phyloP scores from a whole-genome alignment of 2,329 filamentous ascomycete species.

The Claviceps capensis region DNA sequence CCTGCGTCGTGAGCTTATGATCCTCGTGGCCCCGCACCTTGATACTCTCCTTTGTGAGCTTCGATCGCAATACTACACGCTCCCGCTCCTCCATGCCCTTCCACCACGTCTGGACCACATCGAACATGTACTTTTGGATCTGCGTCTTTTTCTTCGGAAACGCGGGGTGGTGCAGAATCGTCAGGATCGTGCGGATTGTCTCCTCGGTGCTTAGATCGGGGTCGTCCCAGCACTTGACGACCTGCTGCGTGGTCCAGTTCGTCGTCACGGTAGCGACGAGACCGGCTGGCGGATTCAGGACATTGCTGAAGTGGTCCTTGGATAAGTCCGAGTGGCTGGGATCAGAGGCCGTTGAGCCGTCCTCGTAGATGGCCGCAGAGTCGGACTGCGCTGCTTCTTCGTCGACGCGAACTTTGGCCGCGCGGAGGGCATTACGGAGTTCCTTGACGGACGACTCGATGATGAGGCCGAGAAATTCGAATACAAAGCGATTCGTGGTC shows the following conservation, averaged over 20 bases:
- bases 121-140: slow-evolving; percentile 72
- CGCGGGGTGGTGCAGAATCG: slow-evolving; percentile 75
- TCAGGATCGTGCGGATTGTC: slow-evolving; percentile 60
- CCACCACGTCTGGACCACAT: slow-evolving; percentile 63
- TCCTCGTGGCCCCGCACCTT: slow-evolving; percentile 15
- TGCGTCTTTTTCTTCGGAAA: slow-evolving; percentile 58
- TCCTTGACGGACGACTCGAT: slow-evolving; percentile 75
- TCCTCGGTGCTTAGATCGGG: slow-evolving; percentile 52
- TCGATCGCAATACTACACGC: slow-evolving; percentile 10
- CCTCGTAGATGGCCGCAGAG: slow-evolving; percentile 49
- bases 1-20: slow-evolving; percentile 14
- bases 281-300: slow-evolving; percentile 29
- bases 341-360: slow-evolving; percentile 56
- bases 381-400: slow-evolving; percentile 33
- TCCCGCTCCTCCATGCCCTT: slow-evolving; percentile 27
- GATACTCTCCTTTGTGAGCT: slow-evolving; percentile 15
- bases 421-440: slow-evolving; percentile 59
- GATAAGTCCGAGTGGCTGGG: slow-evolving; percentile 68
- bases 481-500: slow-evolving; percentile 78
- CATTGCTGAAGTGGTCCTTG: slow-evolving; percentile 66
- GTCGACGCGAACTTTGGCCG: slow-evolving; percentile 16
- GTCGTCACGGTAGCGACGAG: slow-evolving; percentile 16
- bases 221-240: slow-evolving; percentile 52
- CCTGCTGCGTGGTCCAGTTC: slow-evolving; percentile 16
- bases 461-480: slow-evolving; percentile 76